Evolutionary conservation across 1,284 basidiomycete species (phyloP).

Genomic region (Cryptococcus sp.): DNA sequence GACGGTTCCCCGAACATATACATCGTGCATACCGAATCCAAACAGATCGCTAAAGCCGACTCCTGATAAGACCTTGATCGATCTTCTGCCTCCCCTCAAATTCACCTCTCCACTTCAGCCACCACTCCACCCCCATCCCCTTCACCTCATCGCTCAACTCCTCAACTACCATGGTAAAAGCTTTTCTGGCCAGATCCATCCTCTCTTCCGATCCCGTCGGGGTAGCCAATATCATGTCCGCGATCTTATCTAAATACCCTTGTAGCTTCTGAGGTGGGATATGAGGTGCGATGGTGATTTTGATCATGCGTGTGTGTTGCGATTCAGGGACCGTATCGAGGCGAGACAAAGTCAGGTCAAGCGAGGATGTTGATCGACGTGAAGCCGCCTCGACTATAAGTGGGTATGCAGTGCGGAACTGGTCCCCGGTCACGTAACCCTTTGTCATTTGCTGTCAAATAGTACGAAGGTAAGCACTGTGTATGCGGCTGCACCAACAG

Average conservation of each 20-base stretch:
- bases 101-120: constrained; percentile 29
- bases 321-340: constrained; percentile 7
- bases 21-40: no score
- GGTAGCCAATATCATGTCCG: constrained; percentile 17
- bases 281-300: constrained; percentile 22
- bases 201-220: constrained; percentile 23
- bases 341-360: constrained; percentile 8
- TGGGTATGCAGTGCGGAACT: constrained; percentile 35
- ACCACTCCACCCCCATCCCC: constrained; percentile 40
- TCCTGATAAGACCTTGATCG: constrained; percentile 6
- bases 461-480: neutral
- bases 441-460: constrained; percentile 23
- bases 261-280: constrained; percentile 18
- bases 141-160: constrained; percentile 37
- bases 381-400: constrained; percentile 24
- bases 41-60: neutral
- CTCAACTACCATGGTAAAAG: constrained; percentile 36
- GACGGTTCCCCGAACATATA: no score
- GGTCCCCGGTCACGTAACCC: constrained; percentile 29
- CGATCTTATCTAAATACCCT: constrained; percentile 32
- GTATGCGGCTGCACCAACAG: neutral
- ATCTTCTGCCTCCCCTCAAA: constrained; percentile 10
- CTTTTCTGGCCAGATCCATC: constrained; percentile 22
- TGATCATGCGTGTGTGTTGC: constrained; percentile 18
- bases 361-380: constrained; percentile 10